These are phyloP conservation scores for Erigeron canadensis DNA, from an alignment of 129 eudicot genomes.

Conservation along the genomic window DNA sequence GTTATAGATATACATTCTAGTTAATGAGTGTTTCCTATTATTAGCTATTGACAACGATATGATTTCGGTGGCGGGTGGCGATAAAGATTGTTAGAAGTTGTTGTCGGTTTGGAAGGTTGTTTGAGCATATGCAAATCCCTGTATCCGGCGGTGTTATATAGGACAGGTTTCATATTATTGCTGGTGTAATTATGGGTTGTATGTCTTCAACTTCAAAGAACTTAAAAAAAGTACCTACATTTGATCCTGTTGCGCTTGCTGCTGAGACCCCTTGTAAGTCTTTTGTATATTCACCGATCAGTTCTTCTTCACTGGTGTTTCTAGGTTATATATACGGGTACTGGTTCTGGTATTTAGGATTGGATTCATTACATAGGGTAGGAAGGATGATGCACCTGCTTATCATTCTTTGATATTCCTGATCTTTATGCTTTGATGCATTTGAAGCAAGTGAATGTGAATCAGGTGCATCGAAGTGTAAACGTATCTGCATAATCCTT, in stretches of 20 bases:
- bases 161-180: neutral
- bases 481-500: no score
- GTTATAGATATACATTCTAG: no score
- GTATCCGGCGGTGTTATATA: constrained; percentile 15
- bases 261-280: constrained; percentile 40
- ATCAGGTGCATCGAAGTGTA: no score
- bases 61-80: constrained; percentile 9
- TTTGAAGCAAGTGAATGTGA: no score
- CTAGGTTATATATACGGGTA: neutral
- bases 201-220: constrained; percentile 31
- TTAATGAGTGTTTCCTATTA: neutral
- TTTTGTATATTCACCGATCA: neutral
- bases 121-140: constrained; percentile 9
- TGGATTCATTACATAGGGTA: no score
- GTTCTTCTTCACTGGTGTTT: constrained; percentile 1
- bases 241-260: constrained; percentile 34
- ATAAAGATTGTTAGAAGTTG: constrained; percentile 7
- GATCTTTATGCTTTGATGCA: no score
- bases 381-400: no score
- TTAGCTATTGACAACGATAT: constrained; percentile 22
- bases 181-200: constrained; percentile 36
- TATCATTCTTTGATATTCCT: no score
- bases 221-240: constrained; percentile 15
- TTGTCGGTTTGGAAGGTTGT: constrained; percentile 22
- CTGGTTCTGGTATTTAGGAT: no score